Evolutionary conservation across 2,329 filamentous ascomycete species (phyloP).

Genomic region (Beauveria bassiana): DNA sequence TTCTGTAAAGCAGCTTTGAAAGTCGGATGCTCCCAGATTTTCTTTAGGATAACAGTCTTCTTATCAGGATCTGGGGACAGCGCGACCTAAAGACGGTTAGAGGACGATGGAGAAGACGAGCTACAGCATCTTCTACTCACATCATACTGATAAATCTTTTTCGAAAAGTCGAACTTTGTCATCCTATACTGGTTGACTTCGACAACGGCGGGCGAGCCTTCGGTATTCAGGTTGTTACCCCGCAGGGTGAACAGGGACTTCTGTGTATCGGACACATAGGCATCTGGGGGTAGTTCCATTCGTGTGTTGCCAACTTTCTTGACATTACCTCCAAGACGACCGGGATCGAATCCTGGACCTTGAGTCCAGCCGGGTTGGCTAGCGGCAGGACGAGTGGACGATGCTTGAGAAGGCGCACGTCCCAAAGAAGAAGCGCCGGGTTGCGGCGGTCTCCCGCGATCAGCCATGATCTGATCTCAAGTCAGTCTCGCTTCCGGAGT

Average conservation of each 20-base stretch:
- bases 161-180: conserved; percentile 43
- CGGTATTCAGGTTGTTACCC: conserved; percentile 41
- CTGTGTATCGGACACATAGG: conserved; percentile 33
- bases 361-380: conserved; percentile 19
- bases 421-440: background rate
- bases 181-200: conserved; percentile 72
- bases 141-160: conserved; percentile 75
- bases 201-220: conserved; percentile 47
- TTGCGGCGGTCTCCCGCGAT: conserved; percentile 22
- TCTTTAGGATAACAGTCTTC: conserved; percentile 56
- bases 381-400: conserved; percentile 14
- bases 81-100: conserved; percentile 41
- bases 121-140: conserved; percentile 41
- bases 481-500: background rate
- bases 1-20: conserved; percentile 48
- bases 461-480: conserved; percentile 20
- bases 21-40: conserved; percentile 62
- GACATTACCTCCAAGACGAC: conserved; percentile 21
- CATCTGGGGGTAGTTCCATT: conserved; percentile 52
- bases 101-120: too few relatives aligned
- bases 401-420: conserved; percentile 2
- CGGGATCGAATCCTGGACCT: conserved; percentile 37
- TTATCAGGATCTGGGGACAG: conserved; percentile 58
- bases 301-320: conserved; percentile 34
- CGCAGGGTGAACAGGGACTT: conserved; percentile 29